Conservation (phyloP, 2,329 filamentous ascomycete species). For the Metarhizium anisopliae region DNA sequence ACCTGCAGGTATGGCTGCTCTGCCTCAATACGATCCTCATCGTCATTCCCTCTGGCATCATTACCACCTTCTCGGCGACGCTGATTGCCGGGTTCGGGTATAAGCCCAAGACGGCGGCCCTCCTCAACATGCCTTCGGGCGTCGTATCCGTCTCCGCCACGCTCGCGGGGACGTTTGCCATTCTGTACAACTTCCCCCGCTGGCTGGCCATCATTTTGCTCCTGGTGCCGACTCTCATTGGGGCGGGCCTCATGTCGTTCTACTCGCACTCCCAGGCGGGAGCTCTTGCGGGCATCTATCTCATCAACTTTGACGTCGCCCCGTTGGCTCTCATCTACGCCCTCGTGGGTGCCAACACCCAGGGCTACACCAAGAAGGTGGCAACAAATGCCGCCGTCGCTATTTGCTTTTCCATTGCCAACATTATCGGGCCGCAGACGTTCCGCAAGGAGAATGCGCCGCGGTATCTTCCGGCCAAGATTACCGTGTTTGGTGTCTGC, state of each 20-base stretch:
- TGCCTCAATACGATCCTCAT: slow-evolving; percentile 16
- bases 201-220: slow-evolving; percentile 17
- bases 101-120: slow-evolving; percentile 28
- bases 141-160: slow-evolving; percentile 13
- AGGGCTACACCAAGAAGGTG: slow-evolving; percentile 36
- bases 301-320: slow-evolving; percentile 36
- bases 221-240: slow-evolving; percentile 13
- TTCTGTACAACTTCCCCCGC: slow-evolving; percentile 18
- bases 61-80: slow-evolving; percentile 21
- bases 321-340: slow-evolving; percentile 45
- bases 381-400: slow-evolving; percentile 35
- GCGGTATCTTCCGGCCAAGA: slow-evolving; percentile 40
- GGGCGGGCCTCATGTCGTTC: slow-evolving; percentile 19
- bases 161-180: slow-evolving; percentile 13
- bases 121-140: slow-evolving; percentile 30
- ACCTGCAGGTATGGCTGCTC: slow-evolving; percentile 33
- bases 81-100: slow-evolving; percentile 27
- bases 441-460: slow-evolving; percentile 33
- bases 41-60: slow-evolving; percentile 22
- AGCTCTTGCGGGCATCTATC: slow-evolving; percentile 17
- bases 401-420: slow-evolving; percentile 34
- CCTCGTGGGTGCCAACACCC: slow-evolving; percentile 37
- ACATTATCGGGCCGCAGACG: slow-evolving; percentile 24
- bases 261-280: slow-evolving; percentile 9
- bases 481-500: slow-evolving; percentile 37